A percentile compares a stretch with the other conserved stretches of the same genome.
phyloP scores from a whole-genome alignment of 192 early-diverging fungal species.

The Entophlyctis luteolus region DNA sequence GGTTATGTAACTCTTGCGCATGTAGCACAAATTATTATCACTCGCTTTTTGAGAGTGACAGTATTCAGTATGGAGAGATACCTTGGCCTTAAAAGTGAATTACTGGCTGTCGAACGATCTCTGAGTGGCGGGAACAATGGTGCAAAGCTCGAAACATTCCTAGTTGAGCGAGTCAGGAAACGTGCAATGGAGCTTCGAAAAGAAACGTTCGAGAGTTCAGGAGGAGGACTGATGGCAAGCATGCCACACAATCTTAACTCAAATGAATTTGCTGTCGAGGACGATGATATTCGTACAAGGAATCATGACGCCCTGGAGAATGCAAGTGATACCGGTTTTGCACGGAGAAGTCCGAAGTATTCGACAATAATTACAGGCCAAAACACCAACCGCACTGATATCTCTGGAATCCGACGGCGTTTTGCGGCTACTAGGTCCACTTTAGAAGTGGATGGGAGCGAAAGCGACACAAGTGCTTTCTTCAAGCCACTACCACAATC shows the following conservation, averaged over 20 bases:
- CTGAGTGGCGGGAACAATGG: slow-evolving; percentile 51
- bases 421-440: not conserved
- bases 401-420: not conserved
- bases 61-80: slow-evolving; percentile 45
- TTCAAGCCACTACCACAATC: not conserved
- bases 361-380: too few species aligned
- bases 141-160: too few species aligned
- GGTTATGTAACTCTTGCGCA: slow-evolving; percentile 56
- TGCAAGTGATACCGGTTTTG: too few species aligned
- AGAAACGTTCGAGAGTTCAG: too few species aligned
- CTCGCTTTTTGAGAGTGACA: slow-evolving; percentile 92
- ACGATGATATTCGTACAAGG: too few species aligned
- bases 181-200: not conserved
- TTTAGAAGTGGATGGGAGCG: slow-evolving; percentile 9
- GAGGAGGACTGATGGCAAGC: too few species aligned
- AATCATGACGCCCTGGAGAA: too few species aligned
- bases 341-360: too few species aligned
- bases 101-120: slow-evolving; percentile 71
- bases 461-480: slow-evolving; percentile 4
- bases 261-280: too few species aligned
- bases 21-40: slow-evolving; percentile 92
- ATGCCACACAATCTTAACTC: too few species aligned
- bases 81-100: slow-evolving; percentile 74
- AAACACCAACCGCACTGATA: not conserved
- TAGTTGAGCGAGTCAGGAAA: not conserved